Evolutionary conservation across 495 filamentous ascomycete genomes (phyloP).

Genomic region (Astrothelium macrocarpum): DNA sequence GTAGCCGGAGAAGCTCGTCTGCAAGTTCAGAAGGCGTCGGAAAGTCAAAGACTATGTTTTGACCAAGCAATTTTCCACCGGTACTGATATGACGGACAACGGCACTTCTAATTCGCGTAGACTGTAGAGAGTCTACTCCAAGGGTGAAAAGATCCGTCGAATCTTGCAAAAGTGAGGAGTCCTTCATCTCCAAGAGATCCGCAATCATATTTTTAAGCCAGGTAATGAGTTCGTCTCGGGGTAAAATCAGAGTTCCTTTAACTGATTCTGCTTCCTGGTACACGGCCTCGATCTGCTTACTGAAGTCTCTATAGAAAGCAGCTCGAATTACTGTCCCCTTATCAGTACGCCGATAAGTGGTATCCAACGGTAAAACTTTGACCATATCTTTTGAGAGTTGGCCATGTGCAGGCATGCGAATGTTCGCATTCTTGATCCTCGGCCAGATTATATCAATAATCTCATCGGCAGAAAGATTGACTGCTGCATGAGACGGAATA

Average conservation of each 20-base stretch:
- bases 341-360: slow-evolving; percentile 19
- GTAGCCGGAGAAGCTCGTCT: slow-evolving; percentile 26
- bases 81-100: slow-evolving; percentile 14
- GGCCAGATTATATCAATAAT: slow-evolving; percentile 19
- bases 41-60: slow-evolving; percentile 25
- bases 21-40: slow-evolving; percentile 21
- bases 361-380: slow-evolving; percentile 10
- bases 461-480: slow-evolving; percentile 13
- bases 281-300: slow-evolving; percentile 16
- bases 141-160: slow-evolving; percentile 22
- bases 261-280: slow-evolving; percentile 10
- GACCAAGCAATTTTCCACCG: slow-evolving; percentile 10
- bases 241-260: neutral
- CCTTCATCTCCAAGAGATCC: neutral
- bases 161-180: slow-evolving; percentile 5
- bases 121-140: slow-evolving; percentile 25
- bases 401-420: slow-evolving; percentile 11
- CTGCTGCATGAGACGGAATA: slow-evolving; percentile 15
- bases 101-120: slow-evolving; percentile 17
- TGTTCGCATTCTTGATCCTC: slow-evolving; percentile 18
- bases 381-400: slow-evolving; percentile 19
- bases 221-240: slow-evolving; percentile 7
- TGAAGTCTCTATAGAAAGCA: slow-evolving; percentile 22
- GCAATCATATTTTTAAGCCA: slow-evolving; percentile 1
- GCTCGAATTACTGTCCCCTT: slow-evolving; percentile 25